A percentile compares a stretch with the other conserved stretches of the same genome.
These are phyloP conservation scores for Starmerella davenportii DNA, from an alignment of 805 yeast genomes.

Conservation along the genomic window DNA sequence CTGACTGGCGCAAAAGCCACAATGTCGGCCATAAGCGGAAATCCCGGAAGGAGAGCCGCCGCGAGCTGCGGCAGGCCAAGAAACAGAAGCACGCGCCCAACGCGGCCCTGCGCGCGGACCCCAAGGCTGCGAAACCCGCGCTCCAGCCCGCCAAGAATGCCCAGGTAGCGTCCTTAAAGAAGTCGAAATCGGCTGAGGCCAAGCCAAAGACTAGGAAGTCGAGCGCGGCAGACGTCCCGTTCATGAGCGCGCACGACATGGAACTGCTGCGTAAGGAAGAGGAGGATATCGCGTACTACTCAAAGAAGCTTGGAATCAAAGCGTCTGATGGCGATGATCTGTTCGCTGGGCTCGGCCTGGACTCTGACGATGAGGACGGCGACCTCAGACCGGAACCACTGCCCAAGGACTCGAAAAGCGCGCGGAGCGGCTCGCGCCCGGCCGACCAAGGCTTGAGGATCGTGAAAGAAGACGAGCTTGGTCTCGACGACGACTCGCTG, in stretches of 20 bases:
- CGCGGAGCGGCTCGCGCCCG: too few species aligned
- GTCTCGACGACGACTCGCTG: constrained; percentile 12
- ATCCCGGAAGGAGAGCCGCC: constrained; percentile 14
- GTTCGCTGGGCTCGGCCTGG: constrained; percentile 37
- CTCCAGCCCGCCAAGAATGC: background rate
- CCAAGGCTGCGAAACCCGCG: background rate
- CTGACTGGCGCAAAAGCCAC: constrained; percentile 16
- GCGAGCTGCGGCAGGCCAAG: constrained; percentile 12
- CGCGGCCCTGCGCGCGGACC: background rate
- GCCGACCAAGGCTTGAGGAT: too few species aligned
- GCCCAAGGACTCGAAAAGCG: background rate
- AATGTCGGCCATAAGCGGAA: constrained; percentile 6
- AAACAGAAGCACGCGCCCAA: constrained; percentile 1
- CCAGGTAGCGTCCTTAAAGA: too few species aligned
- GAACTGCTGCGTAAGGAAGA: constrained; percentile 43
- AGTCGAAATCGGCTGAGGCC: constrained; percentile 17
- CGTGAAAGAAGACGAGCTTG: constrained; percentile 5
- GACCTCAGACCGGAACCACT: background rate
- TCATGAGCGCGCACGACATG: constrained; percentile 29
- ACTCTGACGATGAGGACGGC: constrained; percentile 12
- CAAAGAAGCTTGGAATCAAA: constrained; percentile 53
- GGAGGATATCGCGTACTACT: constrained; percentile 64
- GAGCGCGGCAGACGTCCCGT: too few species aligned
- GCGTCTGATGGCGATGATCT: constrained; percentile 57
- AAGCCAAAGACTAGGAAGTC: too few species aligned